These are phyloP conservation scores for Aquilaria sinensis DNA, from an alignment of 345 rosid genomes.

Conservation along the genomic window DNA sequence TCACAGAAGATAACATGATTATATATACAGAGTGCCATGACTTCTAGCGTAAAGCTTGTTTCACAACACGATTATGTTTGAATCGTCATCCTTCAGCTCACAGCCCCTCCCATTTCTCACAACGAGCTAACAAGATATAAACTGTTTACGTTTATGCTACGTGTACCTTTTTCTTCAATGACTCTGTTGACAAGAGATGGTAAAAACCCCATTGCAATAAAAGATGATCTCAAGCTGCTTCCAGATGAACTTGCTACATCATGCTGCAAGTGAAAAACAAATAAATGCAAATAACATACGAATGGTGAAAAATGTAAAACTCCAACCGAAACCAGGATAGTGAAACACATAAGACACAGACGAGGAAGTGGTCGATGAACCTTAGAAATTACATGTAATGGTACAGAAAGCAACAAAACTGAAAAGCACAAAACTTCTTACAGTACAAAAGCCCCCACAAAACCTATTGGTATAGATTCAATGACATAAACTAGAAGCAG, in stretches of 20 bases:
- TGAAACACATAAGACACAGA: background rate
- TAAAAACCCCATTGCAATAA: slow-evolving; percentile 75
- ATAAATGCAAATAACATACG: slow-evolving; percentile 7
- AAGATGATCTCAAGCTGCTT: slow-evolving; percentile 48
- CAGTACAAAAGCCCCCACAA: background rate
- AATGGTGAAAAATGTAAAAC: background rate
- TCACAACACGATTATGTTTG: slow-evolving; percentile 4
- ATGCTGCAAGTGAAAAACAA: slow-evolving; percentile 38
- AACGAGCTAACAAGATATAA: background rate
- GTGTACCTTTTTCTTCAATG: slow-evolving; percentile 71
- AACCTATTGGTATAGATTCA: background rate
- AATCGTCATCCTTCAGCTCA: slow-evolving; percentile 1
- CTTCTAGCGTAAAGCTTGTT: background rate
- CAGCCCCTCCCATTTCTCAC: background rate
- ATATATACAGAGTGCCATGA: no score
- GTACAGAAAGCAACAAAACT: background rate
- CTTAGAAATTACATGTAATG: background rate
- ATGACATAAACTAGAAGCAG: background rate
- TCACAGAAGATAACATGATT: slow-evolving; percentile 17
- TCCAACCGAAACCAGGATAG: slow-evolving; percentile 1
- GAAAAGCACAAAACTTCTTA: no score
- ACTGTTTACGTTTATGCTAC: background rate
- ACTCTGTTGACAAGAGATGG: slow-evolving; percentile 64
- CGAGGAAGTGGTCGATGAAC: background rate
- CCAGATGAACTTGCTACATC: slow-evolving; percentile 77